Evolutionary conservation across 768 basidiomycete genomes (phyloP).

Genomic region (Lactarius hengduanensis): DNA sequence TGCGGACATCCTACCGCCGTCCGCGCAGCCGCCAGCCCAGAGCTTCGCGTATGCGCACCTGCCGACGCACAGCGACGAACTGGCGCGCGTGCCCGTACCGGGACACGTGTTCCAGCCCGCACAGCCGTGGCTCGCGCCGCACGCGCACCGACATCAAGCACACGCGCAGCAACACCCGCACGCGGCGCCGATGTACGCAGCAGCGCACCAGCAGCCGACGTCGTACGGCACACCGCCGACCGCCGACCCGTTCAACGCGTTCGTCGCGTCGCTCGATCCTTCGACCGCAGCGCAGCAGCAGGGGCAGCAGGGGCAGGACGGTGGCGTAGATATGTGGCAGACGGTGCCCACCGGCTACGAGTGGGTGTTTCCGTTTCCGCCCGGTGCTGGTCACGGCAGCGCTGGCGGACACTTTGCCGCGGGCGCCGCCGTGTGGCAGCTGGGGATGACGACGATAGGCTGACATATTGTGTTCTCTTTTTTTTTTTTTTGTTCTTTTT

Average conservation of each 20-base stretch:
- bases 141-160: constrained; percentile 7
- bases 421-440: background rate
- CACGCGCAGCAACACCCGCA: constrained; percentile 13
- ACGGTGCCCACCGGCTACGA: constrained; percentile 27
- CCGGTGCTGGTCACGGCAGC: constrained; percentile 4
- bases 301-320: constrained; percentile 8
- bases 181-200: constrained; percentile 4
- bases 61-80: constrained; percentile 26
- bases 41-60: constrained; percentile 21
- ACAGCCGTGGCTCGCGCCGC: constrained; percentile 19
- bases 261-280: constrained; percentile 1
- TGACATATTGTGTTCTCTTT: background rate
- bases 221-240: constrained; percentile 12
- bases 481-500: background rate
- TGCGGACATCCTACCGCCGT: background rate
- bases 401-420: background rate
- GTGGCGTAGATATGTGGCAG: constrained; percentile 23
- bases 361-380: constrained; percentile 22
- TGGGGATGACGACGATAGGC: background rate
- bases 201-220: constrained; percentile 3
- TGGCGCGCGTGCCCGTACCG: constrained; percentile 19
- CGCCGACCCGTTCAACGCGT: constrained; percentile 12
- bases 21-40: background rate
- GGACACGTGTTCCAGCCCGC: constrained; percentile 11
- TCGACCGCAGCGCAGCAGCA: background rate